A percentile compares a stretch with the other conserved stretches of the same genome.
Evolutionary conservation across 202 grass and related monocot genomes (phyloP).

Genomic region (Dendrocalamus latiflorus): DNA sequence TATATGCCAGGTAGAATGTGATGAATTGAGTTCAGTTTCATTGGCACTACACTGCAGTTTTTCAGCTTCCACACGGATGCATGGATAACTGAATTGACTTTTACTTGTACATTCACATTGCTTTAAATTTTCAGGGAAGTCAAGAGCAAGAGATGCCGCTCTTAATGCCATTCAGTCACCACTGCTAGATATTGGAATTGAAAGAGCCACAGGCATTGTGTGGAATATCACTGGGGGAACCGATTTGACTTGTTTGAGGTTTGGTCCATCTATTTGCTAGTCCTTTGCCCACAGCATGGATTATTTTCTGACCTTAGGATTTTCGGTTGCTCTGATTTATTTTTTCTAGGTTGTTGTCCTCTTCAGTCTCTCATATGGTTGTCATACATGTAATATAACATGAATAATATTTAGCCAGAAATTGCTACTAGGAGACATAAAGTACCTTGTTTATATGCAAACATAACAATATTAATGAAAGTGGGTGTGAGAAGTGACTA

Average conservation of each 20-base stretch:
- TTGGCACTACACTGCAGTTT: too few species aligned
- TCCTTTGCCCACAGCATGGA: not conserved
- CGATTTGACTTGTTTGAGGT: slow-evolving; percentile 95
- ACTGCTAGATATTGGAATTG: slow-evolving; percentile 97
- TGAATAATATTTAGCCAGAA: slow-evolving; percentile 3
- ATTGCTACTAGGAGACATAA: not conserved
- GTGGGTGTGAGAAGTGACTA: not conserved
- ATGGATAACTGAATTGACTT: too few species aligned
- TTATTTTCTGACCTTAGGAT: slow-evolving; percentile 1
- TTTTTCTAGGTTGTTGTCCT: not conserved
- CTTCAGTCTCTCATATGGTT: not conserved
- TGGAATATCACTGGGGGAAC: slow-evolving; percentile 98
- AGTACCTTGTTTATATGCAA: slow-evolving; percentile 15
- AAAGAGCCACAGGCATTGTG: slow-evolving; percentile 96
- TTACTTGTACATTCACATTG: too few species aligned
- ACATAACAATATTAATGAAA: not conserved
- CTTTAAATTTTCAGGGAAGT: too few species aligned
- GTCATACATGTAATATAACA: not conserved
- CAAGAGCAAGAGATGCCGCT: too few species aligned
- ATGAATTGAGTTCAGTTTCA: too few species aligned
- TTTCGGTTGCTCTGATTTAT: not conserved
- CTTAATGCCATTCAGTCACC: too few species aligned
- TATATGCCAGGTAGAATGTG: too few species aligned
- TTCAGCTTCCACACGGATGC: too few species aligned
- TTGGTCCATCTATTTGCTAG: slow-evolving; percentile 23